Evolutionary conservation across 192 early-diverging fungal species (phyloP), one percentile per base, ranked within the genome.

Genomic region (Podila clonocystis): DNA sequence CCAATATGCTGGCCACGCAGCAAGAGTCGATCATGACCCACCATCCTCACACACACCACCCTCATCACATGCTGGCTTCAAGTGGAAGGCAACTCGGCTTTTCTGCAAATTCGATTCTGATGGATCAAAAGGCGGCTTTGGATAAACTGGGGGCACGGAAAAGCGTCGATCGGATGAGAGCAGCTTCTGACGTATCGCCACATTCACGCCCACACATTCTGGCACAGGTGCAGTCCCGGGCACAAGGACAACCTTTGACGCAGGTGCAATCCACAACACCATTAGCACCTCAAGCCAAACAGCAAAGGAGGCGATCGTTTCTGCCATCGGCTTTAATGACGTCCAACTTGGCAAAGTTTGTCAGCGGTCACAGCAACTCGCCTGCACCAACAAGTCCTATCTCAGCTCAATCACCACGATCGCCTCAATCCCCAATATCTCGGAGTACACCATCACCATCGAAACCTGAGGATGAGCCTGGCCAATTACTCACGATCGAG

Each of bases 331-430:
- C 67, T 3, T 45, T 78, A 19, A 71, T 67, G 68, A 78, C 75
- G 30, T 78, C 75, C 4, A 78, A 78, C 55, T 59, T 78, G 33
- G 68, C 64, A 0, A 78, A 71, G 55, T 78, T 78, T 34, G 65
- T 78, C n/a, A 63, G 64, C 31, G 68, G 75, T 19, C 20, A 50
- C 19, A 55, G 24, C 52, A 55, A 55, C 52, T 55, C 22, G 17
- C 52, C 52, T 19, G 20, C 17, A 26, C 52, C 52, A 55, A 26
- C 24, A n/a, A 55, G 52, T 24, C 52, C 52, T 22, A 17, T 22
- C 3, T 6, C 22, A 24, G 52, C 22, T 8, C 52, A 55, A 17
- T n/a, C 52, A 24, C 52, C 52, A 5, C 52, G n/a, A 24, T 55
- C 52, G 3, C n/a, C 52, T 55, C 52, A 55, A 6, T 12, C 52